phyloP scores from a whole-genome alignment of 148 eudicot genomes.

The Rhododendron ferrugineum region DNA sequence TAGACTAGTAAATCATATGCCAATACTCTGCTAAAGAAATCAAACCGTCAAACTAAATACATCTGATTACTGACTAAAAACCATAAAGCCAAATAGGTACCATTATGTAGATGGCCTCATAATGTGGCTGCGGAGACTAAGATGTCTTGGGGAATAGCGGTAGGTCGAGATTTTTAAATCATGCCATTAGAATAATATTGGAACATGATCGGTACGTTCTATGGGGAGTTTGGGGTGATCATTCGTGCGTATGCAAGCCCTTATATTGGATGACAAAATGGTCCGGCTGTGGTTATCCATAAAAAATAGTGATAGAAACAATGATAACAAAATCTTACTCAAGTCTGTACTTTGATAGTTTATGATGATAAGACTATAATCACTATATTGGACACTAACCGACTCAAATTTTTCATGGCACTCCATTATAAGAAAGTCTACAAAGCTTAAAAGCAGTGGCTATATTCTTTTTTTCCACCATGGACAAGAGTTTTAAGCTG shows the following conservation, averaged over 20 bases:
- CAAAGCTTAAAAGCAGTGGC: not conserved
- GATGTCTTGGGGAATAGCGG: not conserved
- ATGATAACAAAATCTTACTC: not conserved
- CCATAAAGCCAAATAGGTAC: not conserved
- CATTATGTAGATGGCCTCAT: not conserved
- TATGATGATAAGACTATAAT: not conserved
- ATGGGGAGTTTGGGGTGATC: not conserved
- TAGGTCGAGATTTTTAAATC: no score
- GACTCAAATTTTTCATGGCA: not conserved
- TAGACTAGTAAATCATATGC: not conserved
- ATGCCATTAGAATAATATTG: not conserved
- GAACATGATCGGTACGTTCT: not conserved
- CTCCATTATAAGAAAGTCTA: not conserved
- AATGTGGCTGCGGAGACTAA: not conserved
- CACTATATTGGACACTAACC: not conserved
- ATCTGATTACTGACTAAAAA: not conserved
- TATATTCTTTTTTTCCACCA: not conserved
- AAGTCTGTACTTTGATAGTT: not conserved
- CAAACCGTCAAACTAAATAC: not conserved
- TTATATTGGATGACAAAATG: not conserved
- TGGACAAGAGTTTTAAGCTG: not conserved
- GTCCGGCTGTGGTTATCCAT: not conserved
- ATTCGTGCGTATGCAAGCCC: not conserved
- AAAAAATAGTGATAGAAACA: not conserved
- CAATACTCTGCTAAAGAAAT: not conserved